phyloP scores from a whole-genome alignment of 2,329 filamentous ascomycete genomes.

The Orbilia quercus region DNA sequence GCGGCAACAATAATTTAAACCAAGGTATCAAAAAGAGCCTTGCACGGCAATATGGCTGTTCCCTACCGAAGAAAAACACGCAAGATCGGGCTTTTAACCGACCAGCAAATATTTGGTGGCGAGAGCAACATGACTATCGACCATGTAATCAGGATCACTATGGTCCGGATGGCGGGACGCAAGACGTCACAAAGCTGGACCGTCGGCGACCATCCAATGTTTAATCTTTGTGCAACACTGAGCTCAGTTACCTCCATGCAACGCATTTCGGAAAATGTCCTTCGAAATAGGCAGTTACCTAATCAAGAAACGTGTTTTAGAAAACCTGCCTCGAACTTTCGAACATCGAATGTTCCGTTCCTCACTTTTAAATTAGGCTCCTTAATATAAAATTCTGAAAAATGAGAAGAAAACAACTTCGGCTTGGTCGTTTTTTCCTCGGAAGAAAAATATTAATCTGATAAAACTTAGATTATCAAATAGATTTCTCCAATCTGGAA shows the following conservation, averaged over 20 bases:
- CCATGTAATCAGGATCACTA: neutral
- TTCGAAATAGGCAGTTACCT: slow-evolving; percentile 36
- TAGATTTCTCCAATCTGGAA: slow-evolving; percentile 27
- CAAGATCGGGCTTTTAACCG: neutral
- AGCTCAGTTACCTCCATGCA: slow-evolving; percentile 4
- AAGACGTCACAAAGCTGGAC: neutral
- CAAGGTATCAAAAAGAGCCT: too few species aligned
- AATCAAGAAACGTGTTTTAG: slow-evolving; percentile 2
- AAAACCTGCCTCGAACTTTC: neutral
- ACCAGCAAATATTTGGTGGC: neutral
- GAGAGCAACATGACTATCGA: neutral
- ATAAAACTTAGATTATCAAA: slow-evolving; percentile 26
- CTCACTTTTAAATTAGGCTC: slow-evolving; percentile 26
- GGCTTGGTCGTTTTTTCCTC: neutral
- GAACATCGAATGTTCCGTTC: slow-evolving; percentile 29
- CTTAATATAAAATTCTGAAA: neutral
- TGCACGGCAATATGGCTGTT: too few species aligned
- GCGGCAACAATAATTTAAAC: slow-evolving; percentile 1
- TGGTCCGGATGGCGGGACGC: neutral
- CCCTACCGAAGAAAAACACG: neutral
- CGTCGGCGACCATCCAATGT: slow-evolving; percentile 20
- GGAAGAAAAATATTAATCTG: slow-evolving; percentile 5
- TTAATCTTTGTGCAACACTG: slow-evolving; percentile 6
- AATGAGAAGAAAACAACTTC: neutral
- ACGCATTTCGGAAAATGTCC: slow-evolving; percentile 7